Conservation (phyloP, 495 filamentous ascomycete species). For the Oidiodendron maius region DNA sequence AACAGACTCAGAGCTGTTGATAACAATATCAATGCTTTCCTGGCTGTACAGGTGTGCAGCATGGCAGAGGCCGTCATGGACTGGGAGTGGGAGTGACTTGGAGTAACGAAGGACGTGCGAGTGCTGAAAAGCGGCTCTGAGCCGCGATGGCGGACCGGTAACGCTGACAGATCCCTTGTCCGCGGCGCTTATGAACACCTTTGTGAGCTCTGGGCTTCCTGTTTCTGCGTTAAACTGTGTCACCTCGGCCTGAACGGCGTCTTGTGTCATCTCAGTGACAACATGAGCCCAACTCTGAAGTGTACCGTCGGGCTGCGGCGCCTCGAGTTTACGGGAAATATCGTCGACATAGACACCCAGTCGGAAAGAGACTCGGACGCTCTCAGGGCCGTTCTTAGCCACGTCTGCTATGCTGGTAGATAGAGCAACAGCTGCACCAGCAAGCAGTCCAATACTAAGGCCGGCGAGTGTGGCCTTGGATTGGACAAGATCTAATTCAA, state of each 20-base stretch:
- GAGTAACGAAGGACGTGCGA: background rate
- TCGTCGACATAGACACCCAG: no score
- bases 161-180: background rate
- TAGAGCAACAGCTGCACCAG: slow-evolving; percentile 30
- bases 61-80: slow-evolving; percentile 67
- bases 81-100: background rate
- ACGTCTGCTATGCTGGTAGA: slow-evolving; percentile 27
- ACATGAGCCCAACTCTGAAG: slow-evolving; percentile 38
- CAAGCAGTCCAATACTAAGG: slow-evolving; percentile 33
- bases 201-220: background rate
- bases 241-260: slow-evolving; percentile 33
- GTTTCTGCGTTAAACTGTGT: slow-evolving; percentile 12
- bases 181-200: background rate
- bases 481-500: slow-evolving; percentile 12
- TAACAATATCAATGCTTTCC: slow-evolving; percentile 54
- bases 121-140: background rate
- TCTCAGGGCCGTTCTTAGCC: no score
- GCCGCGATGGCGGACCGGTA: background rate
- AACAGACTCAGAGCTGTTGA: slow-evolving; percentile 33
- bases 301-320: background rate
- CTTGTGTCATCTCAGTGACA: slow-evolving; percentile 24
- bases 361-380: no score
- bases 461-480: slow-evolving; percentile 27
- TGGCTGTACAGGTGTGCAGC: slow-evolving; percentile 63
- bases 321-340: slow-evolving; percentile 26